phyloP scores from a whole-genome alignment of 1,139 yeast species.

The Saccharomycopsis phalli region DNA sequence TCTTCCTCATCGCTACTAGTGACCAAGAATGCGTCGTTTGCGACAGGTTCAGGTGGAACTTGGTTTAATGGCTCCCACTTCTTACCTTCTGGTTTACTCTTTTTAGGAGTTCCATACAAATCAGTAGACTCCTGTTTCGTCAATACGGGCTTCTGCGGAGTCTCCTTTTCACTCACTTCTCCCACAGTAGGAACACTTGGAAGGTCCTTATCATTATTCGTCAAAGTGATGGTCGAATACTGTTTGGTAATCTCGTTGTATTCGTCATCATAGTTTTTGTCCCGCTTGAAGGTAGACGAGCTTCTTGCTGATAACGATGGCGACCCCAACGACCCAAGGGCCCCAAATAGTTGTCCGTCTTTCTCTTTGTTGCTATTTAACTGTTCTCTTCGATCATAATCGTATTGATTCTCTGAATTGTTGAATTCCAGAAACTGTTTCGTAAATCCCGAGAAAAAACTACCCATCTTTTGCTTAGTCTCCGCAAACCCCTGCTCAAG shows the following conservation, averaged over 20 bases:
- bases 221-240: constrained; percentile 15
- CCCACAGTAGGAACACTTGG: constrained; percentile 16
- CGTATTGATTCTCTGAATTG: constrained; percentile 21
- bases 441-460: constrained; percentile 72
- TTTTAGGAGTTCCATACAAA: constrained; percentile 24
- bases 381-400: constrained; percentile 22
- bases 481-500: constrained; percentile 76
- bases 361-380: constrained; percentile 12
- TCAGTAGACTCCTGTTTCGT: constrained; percentile 28
- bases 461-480: constrained; percentile 67
- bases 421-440: constrained; percentile 39
- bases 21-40: constrained; percentile 65
- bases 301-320: constrained; percentile 20
- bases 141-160: constrained; percentile 25
- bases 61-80: constrained; percentile 58
- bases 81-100: constrained; percentile 22
- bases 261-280: constrained; percentile 9
- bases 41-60: constrained; percentile 44
- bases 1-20: constrained; percentile 73
- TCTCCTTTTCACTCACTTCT: not conserved
- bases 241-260: constrained; percentile 4
- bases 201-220: constrained; percentile 15
- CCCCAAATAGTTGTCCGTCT: constrained; percentile 24
- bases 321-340: constrained; percentile 25
- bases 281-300: constrained; percentile 18